phyloP scores from a whole-genome alignment of 1,284 basidiomycete species.

The Melampsora larici-populina region DNA sequence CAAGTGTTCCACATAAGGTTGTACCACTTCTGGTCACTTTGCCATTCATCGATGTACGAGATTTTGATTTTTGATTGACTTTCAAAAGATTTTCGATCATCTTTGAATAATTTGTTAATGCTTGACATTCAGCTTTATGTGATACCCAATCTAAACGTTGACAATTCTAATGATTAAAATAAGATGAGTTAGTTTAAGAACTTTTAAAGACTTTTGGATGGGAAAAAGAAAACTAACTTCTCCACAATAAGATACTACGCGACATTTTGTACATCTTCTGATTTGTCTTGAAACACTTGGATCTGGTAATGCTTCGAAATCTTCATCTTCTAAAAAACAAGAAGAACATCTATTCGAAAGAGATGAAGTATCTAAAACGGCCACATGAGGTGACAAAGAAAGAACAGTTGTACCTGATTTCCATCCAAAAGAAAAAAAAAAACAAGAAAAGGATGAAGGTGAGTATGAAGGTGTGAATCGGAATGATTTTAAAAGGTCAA shows the following conservation, averaged over 20 bases:
- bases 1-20: neutral
- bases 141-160: constrained; percentile 71
- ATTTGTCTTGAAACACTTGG: constrained; percentile 3
- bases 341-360: constrained; percentile 66
- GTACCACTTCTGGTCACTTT: neutral
- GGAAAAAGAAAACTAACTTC: constrained; percentile 57
- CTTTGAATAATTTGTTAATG: constrained; percentile 55
- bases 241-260: constrained; percentile 68
- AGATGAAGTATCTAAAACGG: constrained; percentile 65
- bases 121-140: constrained; percentile 73
- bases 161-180: constrained; percentile 56
- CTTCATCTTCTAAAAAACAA: constrained; percentile 59
- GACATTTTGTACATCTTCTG: constrained; percentile 70
- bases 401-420: constrained; percentile 63
- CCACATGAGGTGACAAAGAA: constrained; percentile 62
- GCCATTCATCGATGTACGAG: constrained; percentile 37
- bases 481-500: too few relatives aligned
- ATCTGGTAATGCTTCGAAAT: constrained; percentile 47
- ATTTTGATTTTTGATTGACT: constrained; percentile 46
- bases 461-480: neutral
- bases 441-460: neutral
- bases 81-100: constrained; percentile 21
- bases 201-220: constrained; percentile 30
- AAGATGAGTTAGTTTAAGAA: neutral
- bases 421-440: neutral